Percentiles rank a stretch among this genome's conserved stretches.
These are phyloP conservation scores for Mrakia hoshinonis DNA, from an alignment of 768 basidiomycete species.

Conservation along the genomic window DNA sequence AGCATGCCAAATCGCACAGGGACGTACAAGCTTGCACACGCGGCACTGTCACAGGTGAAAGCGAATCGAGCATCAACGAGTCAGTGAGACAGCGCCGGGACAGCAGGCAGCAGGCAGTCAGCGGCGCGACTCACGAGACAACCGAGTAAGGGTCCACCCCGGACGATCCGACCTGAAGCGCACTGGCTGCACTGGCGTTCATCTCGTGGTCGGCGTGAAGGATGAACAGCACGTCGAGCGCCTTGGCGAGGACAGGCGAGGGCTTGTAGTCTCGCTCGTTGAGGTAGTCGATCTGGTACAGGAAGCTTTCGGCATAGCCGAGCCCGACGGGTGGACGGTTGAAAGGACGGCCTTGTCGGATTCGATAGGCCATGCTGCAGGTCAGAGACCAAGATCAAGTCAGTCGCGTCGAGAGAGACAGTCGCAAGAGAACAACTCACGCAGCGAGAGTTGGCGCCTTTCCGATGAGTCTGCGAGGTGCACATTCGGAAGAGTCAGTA, in stretches of 20 bases:
- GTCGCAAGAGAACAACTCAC: not conserved
- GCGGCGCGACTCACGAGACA: conserved; percentile 52
- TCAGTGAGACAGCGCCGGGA: not conserved
- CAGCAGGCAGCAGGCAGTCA: not conserved
- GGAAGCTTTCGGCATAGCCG: conserved; percentile 68
- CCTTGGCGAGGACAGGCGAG: conserved; percentile 75
- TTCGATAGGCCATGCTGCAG: conserved; percentile 77
- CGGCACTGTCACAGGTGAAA: conserved; percentile 50
- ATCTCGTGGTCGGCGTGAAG: conserved; percentile 86
- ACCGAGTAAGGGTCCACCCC: conserved; percentile 85
- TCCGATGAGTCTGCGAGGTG: conserved; percentile 22
- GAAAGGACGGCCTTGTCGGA: conserved; percentile 81
- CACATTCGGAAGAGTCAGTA: too few species aligned
- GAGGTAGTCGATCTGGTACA: conserved; percentile 84
- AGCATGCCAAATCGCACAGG: too few species aligned
- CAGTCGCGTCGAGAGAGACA: not conserved
- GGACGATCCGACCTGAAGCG: conserved; percentile 78
- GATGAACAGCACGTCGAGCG: conserved; percentile 77
- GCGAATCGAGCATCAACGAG: not conserved
- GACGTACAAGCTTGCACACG: conserved; percentile 71
- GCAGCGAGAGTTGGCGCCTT: conserved; percentile 28
- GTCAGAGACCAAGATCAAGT: not conserved
- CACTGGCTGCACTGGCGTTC: conserved; percentile 57
- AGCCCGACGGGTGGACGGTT: conserved; percentile 72
- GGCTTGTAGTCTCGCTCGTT: conserved; percentile 63